Evolutionary conservation across 78 protist species (phyloP), one percentile per base, ranked within the genome.

Genomic region (Dictyostelium firmibasis): DNA sequence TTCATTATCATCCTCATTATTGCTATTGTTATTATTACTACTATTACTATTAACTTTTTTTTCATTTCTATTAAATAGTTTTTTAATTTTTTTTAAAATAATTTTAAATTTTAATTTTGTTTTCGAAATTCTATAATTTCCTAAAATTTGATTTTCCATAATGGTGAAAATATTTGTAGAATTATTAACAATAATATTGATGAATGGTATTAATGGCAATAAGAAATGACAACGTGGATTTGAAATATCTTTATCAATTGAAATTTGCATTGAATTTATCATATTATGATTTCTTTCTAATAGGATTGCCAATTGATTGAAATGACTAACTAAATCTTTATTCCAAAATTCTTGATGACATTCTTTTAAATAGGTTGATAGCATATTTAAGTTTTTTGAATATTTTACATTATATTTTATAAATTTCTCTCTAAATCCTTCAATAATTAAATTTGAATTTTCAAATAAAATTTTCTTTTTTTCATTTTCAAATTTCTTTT

Each of bases 341-440:
- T 62, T 89, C 94, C 94, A 89, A 33, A 57, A 25, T 47, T 89
- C 94, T 13, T 27, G 18, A 10, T 69, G 47, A 13, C 86, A 41
- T 35, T 89, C 94, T 27, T 25, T 44, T 31, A 44, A 33, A 81
- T 89, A 89, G 4, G n/a, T 76, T 23, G 81, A 20, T 4, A 87
- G n/a, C 33, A 27, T 76, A 60, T 87, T 87, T 62, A 87, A 74
- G 20, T 41, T 16, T 4, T 33, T 14, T 23, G 93, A 87, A 11
- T 70, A 70, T 20, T 69, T 75, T 10, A 35, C 25, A 47, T 67
- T 53, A 41, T 20, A 38, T 81, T 81, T 81, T 4, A 41, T 53
- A 20, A 44, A 31, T 33, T 20, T 57, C 41, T 53, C 74, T 31
- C 62, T 53, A 33, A 53, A 81, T 2, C 20, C 27, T 11, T 53